Percentiles rank a stretch among this genome's conserved stretches.
Evolutionary conservation across 805 yeast genomes (phyloP).

Genomic region (Wickerhamomyces mucosus): DNA sequence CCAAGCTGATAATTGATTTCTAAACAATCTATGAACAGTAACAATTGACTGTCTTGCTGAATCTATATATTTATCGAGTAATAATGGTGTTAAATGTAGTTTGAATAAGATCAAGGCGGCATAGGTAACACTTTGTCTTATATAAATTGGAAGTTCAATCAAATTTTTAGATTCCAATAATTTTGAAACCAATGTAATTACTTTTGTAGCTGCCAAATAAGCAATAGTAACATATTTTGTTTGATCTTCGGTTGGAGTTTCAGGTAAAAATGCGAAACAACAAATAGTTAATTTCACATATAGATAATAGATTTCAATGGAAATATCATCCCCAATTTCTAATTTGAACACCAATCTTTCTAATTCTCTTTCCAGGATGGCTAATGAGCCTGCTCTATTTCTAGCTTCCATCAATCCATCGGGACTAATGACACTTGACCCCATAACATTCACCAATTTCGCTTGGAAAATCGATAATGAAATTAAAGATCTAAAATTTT

Average conservation of each 20-base stretch:
- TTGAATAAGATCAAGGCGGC: slow-evolving; percentile 74
- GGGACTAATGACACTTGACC: slow-evolving; percentile 72
- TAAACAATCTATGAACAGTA: slow-evolving; percentile 77
- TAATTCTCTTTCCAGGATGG: slow-evolving; percentile 71
- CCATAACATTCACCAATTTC: slow-evolving; percentile 77
- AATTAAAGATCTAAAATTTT: slow-evolving; percentile 60
- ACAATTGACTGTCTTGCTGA: slow-evolving; percentile 90
- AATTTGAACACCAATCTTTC: slow-evolving; percentile 61
- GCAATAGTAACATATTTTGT: slow-evolving; percentile 77
- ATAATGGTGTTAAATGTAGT: slow-evolving; percentile 66
- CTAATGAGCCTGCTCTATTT: slow-evolving; percentile 70
- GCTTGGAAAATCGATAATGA: slow-evolving; percentile 76
- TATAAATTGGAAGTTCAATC: slow-evolving; percentile 78
- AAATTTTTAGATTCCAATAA: slow-evolving; percentile 59
- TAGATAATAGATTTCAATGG: slow-evolving; percentile 68
- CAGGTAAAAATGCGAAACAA: slow-evolving; percentile 85
- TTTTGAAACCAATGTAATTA: slow-evolving; percentile 68
- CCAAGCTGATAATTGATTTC: slow-evolving; percentile 90
- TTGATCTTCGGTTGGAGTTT: slow-evolving; percentile 80
- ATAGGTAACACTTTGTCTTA: slow-evolving; percentile 78
- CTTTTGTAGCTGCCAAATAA: slow-evolving; percentile 69
- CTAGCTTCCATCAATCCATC: slow-evolving; percentile 84
- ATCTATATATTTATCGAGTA: slow-evolving; percentile 61
- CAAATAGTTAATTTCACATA: slow-evolving; percentile 77
- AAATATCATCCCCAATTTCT: slow-evolving; percentile 47